Evolutionary conservation across 148 eudicot genomes (phyloP).

Genomic region (Vaccinium myrtillus): DNA sequence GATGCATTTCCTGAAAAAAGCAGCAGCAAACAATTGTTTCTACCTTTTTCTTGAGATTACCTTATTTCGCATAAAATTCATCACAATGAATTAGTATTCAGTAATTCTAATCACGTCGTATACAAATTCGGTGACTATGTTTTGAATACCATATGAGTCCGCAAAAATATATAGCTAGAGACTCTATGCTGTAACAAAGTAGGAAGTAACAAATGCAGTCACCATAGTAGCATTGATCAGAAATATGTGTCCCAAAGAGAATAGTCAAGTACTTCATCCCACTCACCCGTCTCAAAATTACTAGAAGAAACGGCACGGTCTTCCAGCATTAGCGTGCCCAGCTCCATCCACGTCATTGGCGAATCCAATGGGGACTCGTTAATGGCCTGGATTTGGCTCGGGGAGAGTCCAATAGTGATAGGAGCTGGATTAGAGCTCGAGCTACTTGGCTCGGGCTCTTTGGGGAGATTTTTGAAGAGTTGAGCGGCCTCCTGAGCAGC

Average conservation of each 20-base stretch:
- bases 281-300: conserved; percentile 25
- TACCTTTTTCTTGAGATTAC: no score
- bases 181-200: neutral
- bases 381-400: conserved; percentile 69
- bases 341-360: conserved; percentile 50
- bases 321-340: conserved; percentile 24
- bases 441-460: conserved; percentile 12
- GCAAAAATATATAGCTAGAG: neutral
- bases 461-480: neutral
- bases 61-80: no score
- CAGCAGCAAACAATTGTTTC: no score
- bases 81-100: no score
- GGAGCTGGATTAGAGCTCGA: conserved; percentile 21
- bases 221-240: neutral
- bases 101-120: no score
- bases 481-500: conserved; percentile 70
- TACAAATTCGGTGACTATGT: neutral
- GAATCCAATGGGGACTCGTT: conserved; percentile 67
- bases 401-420: conserved; percentile 51
- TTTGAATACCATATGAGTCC: neutral
- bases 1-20: no score
- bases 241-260: conserved; percentile 42
- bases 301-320: conserved; percentile 7
- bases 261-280: conserved; percentile 41
- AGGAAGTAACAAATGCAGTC: neutral